Evolutionary conservation across 179 eudicot species (phyloP).

Genomic region (Pouteria campechiana): DNA sequence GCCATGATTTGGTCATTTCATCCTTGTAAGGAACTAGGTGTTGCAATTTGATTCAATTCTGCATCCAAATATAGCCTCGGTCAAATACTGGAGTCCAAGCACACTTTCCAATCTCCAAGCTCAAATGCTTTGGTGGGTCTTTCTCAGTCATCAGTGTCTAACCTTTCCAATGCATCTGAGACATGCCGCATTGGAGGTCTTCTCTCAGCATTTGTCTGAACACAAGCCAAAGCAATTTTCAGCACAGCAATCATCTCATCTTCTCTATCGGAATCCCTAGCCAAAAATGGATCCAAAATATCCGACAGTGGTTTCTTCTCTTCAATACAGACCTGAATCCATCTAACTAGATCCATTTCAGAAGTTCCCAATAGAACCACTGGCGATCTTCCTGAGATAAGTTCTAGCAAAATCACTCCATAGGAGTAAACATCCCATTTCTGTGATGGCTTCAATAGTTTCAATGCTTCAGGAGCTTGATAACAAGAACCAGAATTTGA

Average conservation of each 20-base stretch:
- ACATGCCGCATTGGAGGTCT: constrained; percentile 77
- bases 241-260: constrained; percentile 73
- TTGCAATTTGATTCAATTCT: no score
- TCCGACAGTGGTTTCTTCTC: constrained; percentile 73
- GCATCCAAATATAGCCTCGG: no score
- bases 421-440: constrained; percentile 95
- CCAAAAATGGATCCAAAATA: constrained; percentile 60
- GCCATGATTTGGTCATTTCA: no score
- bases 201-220: constrained; percentile 59
- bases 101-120: no score
- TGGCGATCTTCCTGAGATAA: constrained; percentile 57
- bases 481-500: constrained; percentile 32
- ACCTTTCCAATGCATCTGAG: constrained; percentile 51
- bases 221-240: constrained; percentile 84
- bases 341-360: constrained; percentile 70
- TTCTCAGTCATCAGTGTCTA: no score
- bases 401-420: constrained; percentile 75
- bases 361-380: constrained; percentile 41
- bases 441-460: constrained; percentile 86
- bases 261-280: constrained; percentile 56
- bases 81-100: no score
- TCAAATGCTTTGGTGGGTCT: no score
- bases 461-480: constrained; percentile 88
- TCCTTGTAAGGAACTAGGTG: no score
- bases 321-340: constrained; percentile 81